phyloP scores from a whole-genome alignment of 192 early-diverging fungal genomes.

The Chytriomyces hyalinus region DNA sequence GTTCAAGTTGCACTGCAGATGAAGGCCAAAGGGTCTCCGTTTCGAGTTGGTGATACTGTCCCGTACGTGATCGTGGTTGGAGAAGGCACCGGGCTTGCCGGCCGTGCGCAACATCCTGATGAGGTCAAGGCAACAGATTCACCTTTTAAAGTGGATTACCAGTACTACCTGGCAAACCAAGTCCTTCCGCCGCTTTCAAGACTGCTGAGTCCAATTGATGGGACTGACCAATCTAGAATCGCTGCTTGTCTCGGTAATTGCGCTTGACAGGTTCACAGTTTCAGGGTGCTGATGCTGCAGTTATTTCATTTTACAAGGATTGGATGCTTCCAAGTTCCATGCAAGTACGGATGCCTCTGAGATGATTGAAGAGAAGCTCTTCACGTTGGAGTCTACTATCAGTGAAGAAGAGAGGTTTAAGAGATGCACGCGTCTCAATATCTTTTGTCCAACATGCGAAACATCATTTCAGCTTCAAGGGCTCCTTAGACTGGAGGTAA shows the following conservation, averaged over 20 bases:
- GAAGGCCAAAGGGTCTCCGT: constrained; percentile 68
- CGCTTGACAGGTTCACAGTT: not conserved
- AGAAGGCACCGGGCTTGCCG: constrained; percentile 60
- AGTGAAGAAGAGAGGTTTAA: constrained; percentile 75
- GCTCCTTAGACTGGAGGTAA: constrained; percentile 30
- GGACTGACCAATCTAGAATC: constrained; percentile 75
- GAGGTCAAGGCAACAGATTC: constrained; percentile 64
- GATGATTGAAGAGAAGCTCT: constrained; percentile 58
- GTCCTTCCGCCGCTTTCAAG: constrained; percentile 86
- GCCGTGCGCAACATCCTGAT: constrained; percentile 83
- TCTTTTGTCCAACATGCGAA: constrained; percentile 61
- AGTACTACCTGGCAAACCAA: constrained; percentile 95
- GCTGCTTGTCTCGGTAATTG: constrained; percentile 79
- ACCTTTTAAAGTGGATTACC: constrained; percentile 64
- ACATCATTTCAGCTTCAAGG: constrained; percentile 51
- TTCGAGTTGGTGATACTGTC: constrained; percentile 86
- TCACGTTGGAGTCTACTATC: constrained; percentile 78
- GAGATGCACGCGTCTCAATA: constrained; percentile 5
- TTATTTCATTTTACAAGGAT: constrained; percentile 38
- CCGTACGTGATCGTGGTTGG: constrained; percentile 88
- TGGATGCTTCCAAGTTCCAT: constrained; percentile 71
- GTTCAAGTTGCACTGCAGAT: constrained; percentile 90
- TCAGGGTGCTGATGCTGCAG: not conserved
- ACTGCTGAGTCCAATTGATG: constrained; percentile 83
- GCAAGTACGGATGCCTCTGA: constrained; percentile 6